Evolutionary conservation across 2,329 filamentous ascomycete species (phyloP).

Genomic region (Claviceps monticola): DNA sequence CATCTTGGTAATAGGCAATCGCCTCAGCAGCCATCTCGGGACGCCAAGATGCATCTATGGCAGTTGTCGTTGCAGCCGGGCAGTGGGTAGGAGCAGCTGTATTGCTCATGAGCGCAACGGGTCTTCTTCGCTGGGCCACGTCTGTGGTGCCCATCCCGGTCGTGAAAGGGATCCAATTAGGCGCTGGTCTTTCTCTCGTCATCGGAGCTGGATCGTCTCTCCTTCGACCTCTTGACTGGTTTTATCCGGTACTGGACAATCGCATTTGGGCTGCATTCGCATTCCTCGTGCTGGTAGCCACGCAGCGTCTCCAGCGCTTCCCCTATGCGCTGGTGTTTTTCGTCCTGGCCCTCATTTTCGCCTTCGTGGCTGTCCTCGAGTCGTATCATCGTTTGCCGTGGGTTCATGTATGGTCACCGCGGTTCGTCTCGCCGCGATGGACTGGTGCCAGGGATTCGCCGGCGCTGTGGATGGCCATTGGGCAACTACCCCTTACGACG

Average conservation of each 20-base stretch:
- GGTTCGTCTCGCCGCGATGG: constrained; percentile 23
- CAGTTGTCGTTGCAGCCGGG: constrained; percentile 67
- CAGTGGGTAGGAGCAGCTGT: constrained; percentile 59
- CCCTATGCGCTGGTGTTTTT: constrained; percentile 72
- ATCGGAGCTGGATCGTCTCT: constrained; percentile 61
- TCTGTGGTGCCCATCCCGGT: constrained; percentile 70
- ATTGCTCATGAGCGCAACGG: constrained; percentile 63
- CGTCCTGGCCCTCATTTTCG: constrained; percentile 51
- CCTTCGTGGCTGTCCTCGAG: constrained; percentile 27
- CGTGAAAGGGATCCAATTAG: constrained; percentile 89
- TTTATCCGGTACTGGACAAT: constrained; percentile 58
- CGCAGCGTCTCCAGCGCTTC: constrained; percentile 49
- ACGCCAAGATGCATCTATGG: constrained; percentile 33
- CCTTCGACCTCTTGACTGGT: constrained; percentile 56
- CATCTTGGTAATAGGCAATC: constrained; percentile 46
- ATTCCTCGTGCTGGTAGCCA: constrained; percentile 56
- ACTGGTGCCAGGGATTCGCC: constrained; percentile 14
- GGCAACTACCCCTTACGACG: constrained; percentile 80
- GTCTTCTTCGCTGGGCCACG: constrained; percentile 62
- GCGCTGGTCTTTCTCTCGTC: constrained; percentile 72
- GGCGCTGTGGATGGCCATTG: constrained; percentile 51
- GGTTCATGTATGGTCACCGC: constrained; percentile 48
- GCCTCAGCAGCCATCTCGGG: constrained; percentile 75
- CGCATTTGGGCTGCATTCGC: constrained; percentile 61
- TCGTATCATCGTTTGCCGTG: constrained; percentile 28